Base-by-base conservation (phyloP, 768 basidiomycete genomes). In the Leccinum obscurum region DNA sequence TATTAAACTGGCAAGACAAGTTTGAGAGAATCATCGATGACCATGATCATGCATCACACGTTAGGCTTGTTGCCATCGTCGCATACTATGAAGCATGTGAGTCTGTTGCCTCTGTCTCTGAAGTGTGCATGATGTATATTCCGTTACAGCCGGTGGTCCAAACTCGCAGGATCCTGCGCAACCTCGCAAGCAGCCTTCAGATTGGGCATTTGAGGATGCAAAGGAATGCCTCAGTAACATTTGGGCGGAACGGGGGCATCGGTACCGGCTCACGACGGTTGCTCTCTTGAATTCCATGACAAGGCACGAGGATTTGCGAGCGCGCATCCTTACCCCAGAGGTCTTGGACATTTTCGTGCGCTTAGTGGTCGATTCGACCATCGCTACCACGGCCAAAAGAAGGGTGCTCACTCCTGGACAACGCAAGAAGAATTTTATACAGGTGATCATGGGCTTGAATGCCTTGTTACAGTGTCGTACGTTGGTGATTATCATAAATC, bases 51-150 rank as follows among this genome's bases (percentile, higher is more conserved):
- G 54, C 61, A 13, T 37, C 61, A 5, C 61, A 70, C 11, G 60
- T 70, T 2, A 61, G 60, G 55, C 63, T 69, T 6, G 68, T 67
- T 10, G 52, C 65, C 5, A 62, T 69, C n/a, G 59, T 69, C 1
- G 68, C 68, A 14, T 69, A 68, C 49, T 65, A 58, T 13, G 68
- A 69, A 41, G 64, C 51, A 20, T 52, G 68, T 70, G n/a, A 48
- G 68, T 50, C n/a, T n/a, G 41, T 44, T 22, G 17, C 15, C 0
- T 37, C 11, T 11, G 14, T 39, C n/a, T 20, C 3, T 5, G 20
- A 20, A 6, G 3, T 37, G 8, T 20, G 1, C 3, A 6, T 66
- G 24, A 8, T 37, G 4, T 24, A 26, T 4, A 22, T 37, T n/a
- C n/a, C 3, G 13, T 52, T 41, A 5, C 30, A 69, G 68, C 60